Evolutionary conservation across 768 basidiomycete species (phyloP).

Genomic region (Rhizopogon salebrosus): DNA sequence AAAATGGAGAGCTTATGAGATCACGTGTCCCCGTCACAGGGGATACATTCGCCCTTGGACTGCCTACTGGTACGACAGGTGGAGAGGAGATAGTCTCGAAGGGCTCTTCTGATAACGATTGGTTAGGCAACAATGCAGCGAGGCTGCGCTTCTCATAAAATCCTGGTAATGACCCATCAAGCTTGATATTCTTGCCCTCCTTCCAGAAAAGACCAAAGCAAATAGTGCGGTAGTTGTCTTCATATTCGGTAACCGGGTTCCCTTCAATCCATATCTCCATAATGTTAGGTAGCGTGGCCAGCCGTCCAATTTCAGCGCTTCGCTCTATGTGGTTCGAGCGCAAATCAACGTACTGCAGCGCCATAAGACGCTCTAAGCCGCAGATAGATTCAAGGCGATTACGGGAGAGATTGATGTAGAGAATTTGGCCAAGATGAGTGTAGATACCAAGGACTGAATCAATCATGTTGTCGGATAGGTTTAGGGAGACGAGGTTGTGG

Average conservation of each 20-base stretch:
- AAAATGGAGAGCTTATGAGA: conserved; percentile 18
- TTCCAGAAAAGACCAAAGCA: conserved; percentile 83
- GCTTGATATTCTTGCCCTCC: conserved; percentile 71
- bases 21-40: conserved; percentile 15
- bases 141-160: conserved; percentile 68
- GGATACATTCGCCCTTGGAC: conserved; percentile 12
- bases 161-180: conserved; percentile 71
- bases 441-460: conserved; percentile 91
- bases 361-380: conserved; percentile 85
- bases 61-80: conserved; percentile 54
- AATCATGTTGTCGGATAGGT: conserved; percentile 96
- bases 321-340: conserved; percentile 78
- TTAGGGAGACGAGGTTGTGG: conserved; percentile 81
- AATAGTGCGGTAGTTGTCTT: conserved; percentile 64
- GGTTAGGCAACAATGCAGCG: conserved; percentile 41
- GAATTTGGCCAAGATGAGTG: conserved; percentile 70
- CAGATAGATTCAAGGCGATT: conserved; percentile 95
- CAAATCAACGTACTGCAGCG: conserved; percentile 82
- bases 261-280: conserved; percentile 78
- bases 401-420: conserved; percentile 71
- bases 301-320: conserved; percentile 75
- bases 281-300: conserved; percentile 77
- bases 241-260: conserved; percentile 73
- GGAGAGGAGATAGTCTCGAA: conserved; percentile 51
- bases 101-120: conserved; percentile 46